These are phyloP conservation scores for Mytilinidion resinicola DNA, from an alignment of 495 filamentous ascomycete genomes.

Conservation along the genomic window DNA sequence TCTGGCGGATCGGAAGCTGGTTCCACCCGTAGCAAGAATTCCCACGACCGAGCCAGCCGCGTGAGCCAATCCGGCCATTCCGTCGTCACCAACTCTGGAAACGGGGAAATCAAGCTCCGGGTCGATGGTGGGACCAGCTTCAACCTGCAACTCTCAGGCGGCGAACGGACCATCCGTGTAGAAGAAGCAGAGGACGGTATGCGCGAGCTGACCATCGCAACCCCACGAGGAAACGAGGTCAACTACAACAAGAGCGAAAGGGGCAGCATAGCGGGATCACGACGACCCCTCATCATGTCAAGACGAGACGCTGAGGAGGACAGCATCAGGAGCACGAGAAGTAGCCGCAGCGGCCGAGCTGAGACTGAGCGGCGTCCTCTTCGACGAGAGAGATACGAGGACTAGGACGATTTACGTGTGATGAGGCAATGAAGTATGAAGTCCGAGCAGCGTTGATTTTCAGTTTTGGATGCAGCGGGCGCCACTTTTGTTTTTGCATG, in stretches of 20 bases:
- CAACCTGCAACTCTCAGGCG: constrained; percentile 21
- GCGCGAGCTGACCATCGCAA: constrained; percentile 23
- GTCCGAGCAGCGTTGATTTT: neutral
- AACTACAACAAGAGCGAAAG: constrained; percentile 14
- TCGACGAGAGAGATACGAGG: neutral
- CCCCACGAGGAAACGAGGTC: constrained; percentile 8
- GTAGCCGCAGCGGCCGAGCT: constrained; percentile 6
- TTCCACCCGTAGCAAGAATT: constrained; percentile 7
- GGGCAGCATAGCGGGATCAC: constrained; percentile 10
- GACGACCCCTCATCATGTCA: neutral
- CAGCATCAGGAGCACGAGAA: constrained; percentile 13
- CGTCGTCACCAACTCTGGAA: constrained; percentile 12
- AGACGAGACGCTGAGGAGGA: constrained; percentile 18
- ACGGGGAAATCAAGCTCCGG: constrained; percentile 20
- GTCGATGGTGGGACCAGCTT: constrained; percentile 15
- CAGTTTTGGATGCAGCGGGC: neutral
- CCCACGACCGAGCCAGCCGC: constrained; percentile 12
- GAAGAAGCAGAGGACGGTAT: constrained; percentile 22
- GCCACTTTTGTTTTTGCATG: neutral
- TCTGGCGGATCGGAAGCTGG: constrained; percentile 15
- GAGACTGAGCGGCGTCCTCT: constrained; percentile 3
- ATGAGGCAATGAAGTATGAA: neutral
- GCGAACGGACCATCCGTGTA: constrained; percentile 18
- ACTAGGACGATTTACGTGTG: neutral
- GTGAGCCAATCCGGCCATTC: constrained; percentile 15